Conservation (phyloP, 306 rosid species). For the Rubus parviflorus region DNA sequence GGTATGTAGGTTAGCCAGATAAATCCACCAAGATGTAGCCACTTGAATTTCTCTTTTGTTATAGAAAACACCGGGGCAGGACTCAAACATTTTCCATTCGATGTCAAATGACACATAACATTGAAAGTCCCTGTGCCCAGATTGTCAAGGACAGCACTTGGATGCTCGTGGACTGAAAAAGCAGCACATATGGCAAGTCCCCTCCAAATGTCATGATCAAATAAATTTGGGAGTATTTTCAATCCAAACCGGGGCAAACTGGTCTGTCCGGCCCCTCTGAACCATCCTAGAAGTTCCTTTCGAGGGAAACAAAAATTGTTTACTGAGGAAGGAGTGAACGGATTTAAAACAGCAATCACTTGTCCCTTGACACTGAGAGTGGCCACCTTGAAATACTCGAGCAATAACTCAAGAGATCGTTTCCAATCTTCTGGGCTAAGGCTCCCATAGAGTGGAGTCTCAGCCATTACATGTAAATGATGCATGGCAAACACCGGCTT, state of each 20-base stretch:
- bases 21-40: no score
- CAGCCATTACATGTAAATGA: not conserved
- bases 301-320: not conserved
- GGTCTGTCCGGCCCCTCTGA: not conserved
- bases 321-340: not conserved
- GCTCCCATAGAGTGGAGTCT: not conserved
- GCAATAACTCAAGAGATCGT: not conserved
- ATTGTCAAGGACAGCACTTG: not conserved
- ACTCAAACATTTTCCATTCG: no score
- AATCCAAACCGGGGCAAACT: not conserved
- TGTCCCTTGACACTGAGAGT: constrained; percentile 5
- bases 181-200: constrained; percentile 15
- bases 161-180: constrained; percentile 2
- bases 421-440: not conserved
- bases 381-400: not conserved
- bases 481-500: not conserved
- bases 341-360: not conserved
- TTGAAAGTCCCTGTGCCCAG: not conserved
- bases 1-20: no score
- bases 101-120: not conserved
- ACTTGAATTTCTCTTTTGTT: no score
- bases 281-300: not conserved
- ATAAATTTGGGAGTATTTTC: not conserved
- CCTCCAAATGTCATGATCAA: not conserved
- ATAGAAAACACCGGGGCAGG: no score